Evolutionary conservation across 371 early-diverging fungal genomes (phyloP).

Genomic region (Lichtheimia corymbifera): DNA sequence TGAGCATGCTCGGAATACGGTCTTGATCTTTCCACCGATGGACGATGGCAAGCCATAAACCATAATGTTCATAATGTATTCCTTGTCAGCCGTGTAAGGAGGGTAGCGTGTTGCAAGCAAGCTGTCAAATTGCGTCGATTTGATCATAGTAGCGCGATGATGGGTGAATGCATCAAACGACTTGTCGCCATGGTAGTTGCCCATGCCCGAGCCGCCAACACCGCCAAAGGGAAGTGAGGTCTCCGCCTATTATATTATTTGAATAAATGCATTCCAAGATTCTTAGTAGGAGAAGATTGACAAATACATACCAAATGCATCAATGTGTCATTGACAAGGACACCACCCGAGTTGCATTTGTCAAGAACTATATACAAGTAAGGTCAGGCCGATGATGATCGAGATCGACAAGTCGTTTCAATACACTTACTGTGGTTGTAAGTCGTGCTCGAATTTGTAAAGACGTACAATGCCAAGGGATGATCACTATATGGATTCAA

Average conservation of each 20-base stretch:
- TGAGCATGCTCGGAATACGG: constrained; percentile 21
- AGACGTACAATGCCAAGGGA: constrained; percentile 75
- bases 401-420: constrained; percentile 13
- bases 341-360: constrained; percentile 67
- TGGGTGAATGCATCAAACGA: constrained; percentile 80
- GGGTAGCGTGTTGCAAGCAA: constrained; percentile 49
- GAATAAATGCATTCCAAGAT: no score
- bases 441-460: constrained; percentile 38
- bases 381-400: background rate
- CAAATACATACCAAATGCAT: constrained; percentile 38
- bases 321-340: constrained; percentile 72
- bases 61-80: constrained; percentile 23
- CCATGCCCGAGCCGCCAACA: constrained; percentile 80
- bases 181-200: constrained; percentile 76
- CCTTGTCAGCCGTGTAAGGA: constrained; percentile 43
- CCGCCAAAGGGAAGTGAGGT: constrained; percentile 83
- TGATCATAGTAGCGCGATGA: constrained; percentile 57
- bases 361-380: constrained; percentile 2
- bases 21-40: constrained; percentile 25
- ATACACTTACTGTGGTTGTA: constrained; percentile 29
- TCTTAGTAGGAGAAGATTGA: no score
- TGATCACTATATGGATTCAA: constrained; percentile 32
- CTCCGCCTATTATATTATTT: constrained; percentile 21
- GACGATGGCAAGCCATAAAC: constrained; percentile 32
- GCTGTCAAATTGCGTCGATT: constrained; percentile 47